Base-by-base conservation (phyloP, 129 eudicot genomes). In the Chrysanthemum lavandulifolium region DNA sequence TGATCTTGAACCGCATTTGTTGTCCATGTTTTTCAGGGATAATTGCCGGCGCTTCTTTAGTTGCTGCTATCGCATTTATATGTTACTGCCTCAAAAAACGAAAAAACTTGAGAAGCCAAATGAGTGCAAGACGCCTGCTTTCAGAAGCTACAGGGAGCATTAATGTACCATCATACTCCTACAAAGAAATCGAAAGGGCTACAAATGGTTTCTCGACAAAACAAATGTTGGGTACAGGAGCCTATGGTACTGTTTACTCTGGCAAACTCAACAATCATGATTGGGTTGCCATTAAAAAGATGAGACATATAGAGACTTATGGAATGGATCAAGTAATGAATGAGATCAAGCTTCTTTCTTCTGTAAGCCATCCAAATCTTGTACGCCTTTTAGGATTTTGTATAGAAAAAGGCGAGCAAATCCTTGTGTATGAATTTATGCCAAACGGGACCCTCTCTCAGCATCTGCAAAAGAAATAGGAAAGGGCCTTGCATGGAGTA, bases 331-430 rank as follows among this genome's bases (percentile, higher is more conserved):
- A 90, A 79, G 88, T 93, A 59, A 93, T 87, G 97, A 93, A 93
- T 51, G 98, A 90, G 68, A 87, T 93, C 86, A 89, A 87, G 76
- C 98, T 93, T 79, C 71, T 93, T 13, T 87, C 98, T 69, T 90
- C 92, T 15, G 98, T 93, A 50, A 93, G 98, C 84, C 98, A 93
- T 73, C 98, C 87, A 15, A 90, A 93, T 74, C 83, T 93, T 16
- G 97, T 93, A 29, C 97, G 89, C 10, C 97, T 93, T 40, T 75
- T 93, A 63, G 98, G 98, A 16, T 93, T 91, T 73, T 93, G 97
- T 67, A 88, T 89, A 0, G 98, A 93, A 72, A 80, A 86, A 31
- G 96, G 88, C 8, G 97, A 93, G 73, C 98, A 93, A 78, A 93
- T 93, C 36, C 96, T 93, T 19, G 97, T 93, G 57, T 93, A 89